Conservation (phyloP, 768 basidiomycete species). For the Boletus pseudo-olivaceus region DNA sequence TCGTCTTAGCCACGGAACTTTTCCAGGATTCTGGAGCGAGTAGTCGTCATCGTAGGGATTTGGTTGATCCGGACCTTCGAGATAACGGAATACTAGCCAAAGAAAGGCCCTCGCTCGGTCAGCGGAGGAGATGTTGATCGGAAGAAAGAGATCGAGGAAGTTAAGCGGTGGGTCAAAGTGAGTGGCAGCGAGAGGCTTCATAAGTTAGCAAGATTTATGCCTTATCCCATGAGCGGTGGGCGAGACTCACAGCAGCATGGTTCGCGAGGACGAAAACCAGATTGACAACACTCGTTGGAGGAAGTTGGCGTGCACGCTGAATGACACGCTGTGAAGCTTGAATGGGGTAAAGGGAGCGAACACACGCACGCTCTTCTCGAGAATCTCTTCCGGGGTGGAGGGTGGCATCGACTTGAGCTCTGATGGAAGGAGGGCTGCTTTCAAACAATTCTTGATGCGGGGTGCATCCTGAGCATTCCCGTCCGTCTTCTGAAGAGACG, state of each 20-base stretch:
- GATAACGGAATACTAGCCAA: constrained; percentile 80
- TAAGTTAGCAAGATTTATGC: constrained; percentile 7
- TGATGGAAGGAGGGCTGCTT: constrained; percentile 69
- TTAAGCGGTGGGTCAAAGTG: constrained; percentile 76
- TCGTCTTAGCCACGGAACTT: constrained; percentile 58
- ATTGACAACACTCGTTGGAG: constrained; percentile 85
- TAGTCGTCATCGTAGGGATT: constrained; percentile 78
- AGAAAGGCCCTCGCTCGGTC: constrained; percentile 79
- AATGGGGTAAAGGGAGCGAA: neutral
- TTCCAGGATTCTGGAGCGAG: constrained; percentile 52
- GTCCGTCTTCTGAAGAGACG: constrained; percentile 82
- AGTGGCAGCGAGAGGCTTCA: constrained; percentile 53
- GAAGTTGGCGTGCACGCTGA: constrained; percentile 57
- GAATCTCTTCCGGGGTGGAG: constrained; percentile 70
- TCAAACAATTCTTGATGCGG: constrained; percentile 86
- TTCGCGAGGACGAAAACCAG: constrained; percentile 80
- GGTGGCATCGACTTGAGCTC: constrained; percentile 66
- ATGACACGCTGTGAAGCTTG: neutral
- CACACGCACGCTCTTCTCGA: constrained; percentile 57
- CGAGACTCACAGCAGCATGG: constrained; percentile 62
- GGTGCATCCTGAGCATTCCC: constrained; percentile 90
- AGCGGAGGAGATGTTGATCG: constrained; percentile 64
- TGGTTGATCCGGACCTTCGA: constrained; percentile 58
- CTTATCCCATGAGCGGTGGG: neutral
- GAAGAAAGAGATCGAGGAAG: constrained; percentile 83